A percentile compares a stretch with the other conserved stretches of the same genome.
Conservation (phyloP, 305 asterid genomes). For the Fraxinus greggii region DNA sequence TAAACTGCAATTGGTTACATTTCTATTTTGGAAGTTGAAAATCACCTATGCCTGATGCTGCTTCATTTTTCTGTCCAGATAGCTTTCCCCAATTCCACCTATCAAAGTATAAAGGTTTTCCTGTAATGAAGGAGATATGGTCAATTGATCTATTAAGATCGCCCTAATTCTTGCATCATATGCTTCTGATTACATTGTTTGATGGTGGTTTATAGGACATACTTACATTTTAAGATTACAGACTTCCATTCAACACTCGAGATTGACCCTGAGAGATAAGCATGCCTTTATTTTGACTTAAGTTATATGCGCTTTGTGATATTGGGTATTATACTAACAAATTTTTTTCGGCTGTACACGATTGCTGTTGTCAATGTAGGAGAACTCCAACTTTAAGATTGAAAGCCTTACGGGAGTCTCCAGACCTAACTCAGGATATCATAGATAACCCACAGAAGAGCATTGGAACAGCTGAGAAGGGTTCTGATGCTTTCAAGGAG, state of each 20-base stretch:
- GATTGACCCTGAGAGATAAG: slow-evolving; percentile 54
- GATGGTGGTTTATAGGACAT: slow-evolving; percentile 44
- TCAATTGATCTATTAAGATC: slow-evolving; percentile 19
- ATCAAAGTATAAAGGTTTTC: slow-evolving; percentile 1
- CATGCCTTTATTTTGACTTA: slow-evolving; percentile 34
- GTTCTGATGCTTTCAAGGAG: slow-evolving; percentile 53
- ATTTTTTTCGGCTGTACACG: slow-evolving; percentile 25
- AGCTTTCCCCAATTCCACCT: neutral
- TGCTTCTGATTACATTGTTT: slow-evolving; percentile 38
- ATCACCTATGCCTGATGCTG: neutral
- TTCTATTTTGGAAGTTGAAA: slow-evolving; percentile 18
- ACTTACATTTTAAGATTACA: slow-evolving; percentile 46
- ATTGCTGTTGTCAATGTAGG: slow-evolving; percentile 33
- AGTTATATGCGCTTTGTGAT: slow-evolving; percentile 4
- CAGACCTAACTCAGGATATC: slow-evolving; percentile 44
- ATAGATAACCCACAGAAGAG: slow-evolving; percentile 37
- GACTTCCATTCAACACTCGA: slow-evolving; percentile 49
- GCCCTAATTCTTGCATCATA: slow-evolving; percentile 16
- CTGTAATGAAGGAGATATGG: slow-evolving; percentile 16
- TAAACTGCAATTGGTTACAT: slow-evolving; percentile 18
- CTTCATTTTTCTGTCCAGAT: neutral
- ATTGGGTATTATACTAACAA: slow-evolving; percentile 19
- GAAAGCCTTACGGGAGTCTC: slow-evolving; percentile 54
- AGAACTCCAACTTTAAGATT: slow-evolving; percentile 43
- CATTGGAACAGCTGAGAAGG: slow-evolving; percentile 31